Evolutionary conservation across 305 asterid genomes (phyloP).

Genomic region (Rubia tinctorum): DNA sequence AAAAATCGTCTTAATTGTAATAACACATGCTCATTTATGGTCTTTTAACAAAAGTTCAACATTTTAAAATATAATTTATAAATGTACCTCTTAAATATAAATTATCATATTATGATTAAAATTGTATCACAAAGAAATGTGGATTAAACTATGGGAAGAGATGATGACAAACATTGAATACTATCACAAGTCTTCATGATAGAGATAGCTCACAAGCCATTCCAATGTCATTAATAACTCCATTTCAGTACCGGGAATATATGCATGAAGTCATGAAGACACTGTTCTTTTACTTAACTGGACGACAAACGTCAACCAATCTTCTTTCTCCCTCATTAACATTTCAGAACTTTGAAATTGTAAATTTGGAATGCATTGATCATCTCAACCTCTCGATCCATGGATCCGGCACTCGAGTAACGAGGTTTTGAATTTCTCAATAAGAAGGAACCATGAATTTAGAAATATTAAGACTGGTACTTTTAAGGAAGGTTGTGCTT

Average conservation of each 20-base stretch:
- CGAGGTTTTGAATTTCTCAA: not conserved
- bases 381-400: not conserved
- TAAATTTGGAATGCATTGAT: not conserved
- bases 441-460: not conserved
- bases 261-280: not conserved
- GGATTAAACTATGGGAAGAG: too few species aligned
- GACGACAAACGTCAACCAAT: not conserved
- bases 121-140: too few species aligned
- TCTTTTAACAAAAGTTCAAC: too few species aligned
- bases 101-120: too few species aligned
- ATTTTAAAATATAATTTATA: too few species aligned
- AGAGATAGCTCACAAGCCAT: not conserved
- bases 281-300: not conserved
- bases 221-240: not conserved
- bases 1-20: too few species aligned
- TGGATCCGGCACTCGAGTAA: not conserved
- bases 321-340: not conserved
- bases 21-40: too few species aligned
- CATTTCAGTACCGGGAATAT: not conserved
- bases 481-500: too few species aligned
- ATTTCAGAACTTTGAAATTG: not conserved
- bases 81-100: too few species aligned
- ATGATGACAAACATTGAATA: not conserved
- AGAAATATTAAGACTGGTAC: too few species aligned
- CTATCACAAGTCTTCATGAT: not conserved